Evolutionary conservation across 306 rosid genomes (phyloP).

Genomic region (Fragaria ananassa): DNA sequence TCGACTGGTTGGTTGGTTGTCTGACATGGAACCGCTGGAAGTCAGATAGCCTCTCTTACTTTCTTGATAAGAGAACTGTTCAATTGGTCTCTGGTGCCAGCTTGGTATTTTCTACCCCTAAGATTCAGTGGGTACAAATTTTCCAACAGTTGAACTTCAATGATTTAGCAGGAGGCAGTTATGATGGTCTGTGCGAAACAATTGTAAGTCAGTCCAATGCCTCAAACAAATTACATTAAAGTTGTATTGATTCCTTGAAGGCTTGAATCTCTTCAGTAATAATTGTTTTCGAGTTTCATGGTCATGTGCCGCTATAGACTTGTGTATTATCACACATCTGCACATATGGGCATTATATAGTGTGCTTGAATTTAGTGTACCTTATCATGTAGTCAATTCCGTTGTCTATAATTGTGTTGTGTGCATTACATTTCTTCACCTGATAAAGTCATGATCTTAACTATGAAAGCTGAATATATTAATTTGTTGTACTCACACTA

Average conservation of each 20-base stretch:
- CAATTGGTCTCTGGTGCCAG: constrained; percentile 44
- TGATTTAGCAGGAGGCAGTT: constrained; percentile 18
- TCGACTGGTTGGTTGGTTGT: constrained; percentile 28
- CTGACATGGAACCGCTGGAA: constrained; percentile 37
- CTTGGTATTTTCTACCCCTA: constrained; percentile 39
- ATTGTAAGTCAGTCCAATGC: constrained; percentile 24
- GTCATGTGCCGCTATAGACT: background rate
- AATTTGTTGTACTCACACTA: background rate
- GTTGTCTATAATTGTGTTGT: background rate
- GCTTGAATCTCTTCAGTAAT: background rate
- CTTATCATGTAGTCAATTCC: background rate
- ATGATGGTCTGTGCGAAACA: constrained; percentile 18
- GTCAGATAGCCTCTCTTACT: constrained; percentile 27
- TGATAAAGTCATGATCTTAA: background rate
- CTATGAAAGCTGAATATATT: background rate
- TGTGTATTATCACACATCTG: background rate
- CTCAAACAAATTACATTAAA: background rate
- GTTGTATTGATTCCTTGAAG: background rate
- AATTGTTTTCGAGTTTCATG: background rate
- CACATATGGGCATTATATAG: background rate
- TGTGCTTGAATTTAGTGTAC: background rate
- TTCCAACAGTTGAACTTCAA: constrained; percentile 21
- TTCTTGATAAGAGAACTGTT: constrained; percentile 35
- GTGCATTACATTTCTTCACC: background rate
- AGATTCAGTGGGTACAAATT: constrained; percentile 37